phyloP scores from a whole-genome alignment of 1,284 basidiomycete species.

The Heterobasidion irregulare region DNA sequence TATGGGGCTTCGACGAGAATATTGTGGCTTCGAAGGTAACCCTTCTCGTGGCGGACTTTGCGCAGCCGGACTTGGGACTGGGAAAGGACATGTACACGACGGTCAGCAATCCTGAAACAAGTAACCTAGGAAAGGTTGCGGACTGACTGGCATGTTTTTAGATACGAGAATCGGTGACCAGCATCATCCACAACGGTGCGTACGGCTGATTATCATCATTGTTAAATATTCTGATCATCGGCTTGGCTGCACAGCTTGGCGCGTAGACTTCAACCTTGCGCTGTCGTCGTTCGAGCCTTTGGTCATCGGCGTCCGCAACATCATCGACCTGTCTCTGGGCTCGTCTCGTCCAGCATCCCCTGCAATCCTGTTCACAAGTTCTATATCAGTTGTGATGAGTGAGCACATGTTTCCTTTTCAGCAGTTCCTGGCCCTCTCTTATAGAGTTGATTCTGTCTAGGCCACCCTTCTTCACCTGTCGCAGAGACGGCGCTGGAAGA shows the following conservation, averaged over 20 bases:
- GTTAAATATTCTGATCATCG: not conserved
- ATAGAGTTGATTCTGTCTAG: not conserved
- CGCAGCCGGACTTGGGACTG: slow-evolving; percentile 21
- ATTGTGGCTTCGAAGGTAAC: slow-evolving; percentile 22
- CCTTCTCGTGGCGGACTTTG: slow-evolving; percentile 25
- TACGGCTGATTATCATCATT: slow-evolving; percentile 10
- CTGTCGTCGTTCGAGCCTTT: slow-evolving; percentile 4
- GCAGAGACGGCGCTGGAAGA: slow-evolving; percentile 15
- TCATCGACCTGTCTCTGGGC: slow-evolving; percentile 3
- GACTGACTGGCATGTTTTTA: not conserved
- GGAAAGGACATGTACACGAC: slow-evolving; percentile 18
- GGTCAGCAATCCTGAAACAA: slow-evolving; percentile 9
- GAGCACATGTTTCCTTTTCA: not conserved
- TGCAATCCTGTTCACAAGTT: slow-evolving; percentile 10
- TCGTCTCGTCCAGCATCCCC: not conserved
- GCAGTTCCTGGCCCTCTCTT: not conserved
- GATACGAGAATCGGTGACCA: slow-evolving; percentile 15
- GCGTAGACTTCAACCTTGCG: slow-evolving; percentile 16
- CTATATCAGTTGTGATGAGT: slow-evolving; percentile 18
- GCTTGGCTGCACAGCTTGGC: slow-evolving; percentile 21
- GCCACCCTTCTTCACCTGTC: slow-evolving; percentile 1
- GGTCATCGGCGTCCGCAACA: slow-evolving; percentile 1
- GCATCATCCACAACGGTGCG: slow-evolving; percentile 26
- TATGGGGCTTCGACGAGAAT: slow-evolving; percentile 19
- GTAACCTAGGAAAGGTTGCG: too few species aligned